Evolutionary conservation across 345 rosid genomes (phyloP).

Genomic region (Euclidium syriacum): DNA sequence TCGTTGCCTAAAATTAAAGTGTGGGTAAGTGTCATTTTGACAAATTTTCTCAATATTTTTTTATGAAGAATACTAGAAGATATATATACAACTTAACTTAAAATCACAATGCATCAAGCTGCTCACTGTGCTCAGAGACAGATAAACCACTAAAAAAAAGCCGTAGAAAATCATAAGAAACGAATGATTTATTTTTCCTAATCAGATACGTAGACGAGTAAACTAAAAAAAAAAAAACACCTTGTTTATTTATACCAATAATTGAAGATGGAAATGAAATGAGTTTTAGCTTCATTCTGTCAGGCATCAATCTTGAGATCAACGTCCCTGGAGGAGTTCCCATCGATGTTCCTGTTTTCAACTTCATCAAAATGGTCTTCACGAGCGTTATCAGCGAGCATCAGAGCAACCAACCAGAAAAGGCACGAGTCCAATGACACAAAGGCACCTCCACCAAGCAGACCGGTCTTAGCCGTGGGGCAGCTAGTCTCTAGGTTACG

Average conservation of each 20-base stretch:
- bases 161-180: neutral
- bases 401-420: conserved; percentile 73
- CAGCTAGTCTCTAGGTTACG: conserved; percentile 41
- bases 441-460: conserved; percentile 81
- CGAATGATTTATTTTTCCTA: neutral
- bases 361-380: conserved; percentile 75
- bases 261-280: no score
- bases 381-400: conserved; percentile 75
- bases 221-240: neutral
- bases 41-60: no score
- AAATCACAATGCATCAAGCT: neutral
- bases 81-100: conserved; percentile 4
- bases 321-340: conserved; percentile 27
- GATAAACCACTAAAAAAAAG: neutral
- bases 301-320: conserved; percentile 30
- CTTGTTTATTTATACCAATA: neutral
- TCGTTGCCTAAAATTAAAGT: no score
- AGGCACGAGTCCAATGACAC: conserved; percentile 70
- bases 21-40: no score
- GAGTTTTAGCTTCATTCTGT: neutral
- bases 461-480: conserved; percentile 82
- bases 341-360: conserved; percentile 15
- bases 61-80: neutral
- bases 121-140: neutral
- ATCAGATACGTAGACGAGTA: neutral